These are phyloP conservation scores for Mycena capillaripes DNA, from an alignment of 768 basidiomycete genomes.

Conservation along the genomic window DNA sequence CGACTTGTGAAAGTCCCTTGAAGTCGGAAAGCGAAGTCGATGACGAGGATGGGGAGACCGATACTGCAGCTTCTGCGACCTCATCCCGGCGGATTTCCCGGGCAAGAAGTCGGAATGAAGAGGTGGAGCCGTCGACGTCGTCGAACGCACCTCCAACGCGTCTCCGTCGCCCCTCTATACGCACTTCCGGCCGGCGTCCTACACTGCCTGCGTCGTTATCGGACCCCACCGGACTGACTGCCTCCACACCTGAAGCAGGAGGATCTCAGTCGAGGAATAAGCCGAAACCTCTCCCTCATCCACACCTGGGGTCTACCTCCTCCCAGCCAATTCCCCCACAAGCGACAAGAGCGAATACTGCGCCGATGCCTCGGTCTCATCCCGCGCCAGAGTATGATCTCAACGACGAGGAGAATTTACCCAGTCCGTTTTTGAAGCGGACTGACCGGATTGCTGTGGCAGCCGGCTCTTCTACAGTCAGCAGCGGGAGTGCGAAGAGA, in stretches of 20 bases:
- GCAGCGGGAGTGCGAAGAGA: slow-evolving; percentile 5
- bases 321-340: slow-evolving; percentile 30
- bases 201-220: slow-evolving; percentile 54
- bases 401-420: slow-evolving; percentile 86
- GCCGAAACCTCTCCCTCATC: slow-evolving; percentile 60
- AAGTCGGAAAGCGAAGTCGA: slow-evolving; percentile 38
- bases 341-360: slow-evolving; percentile 36
- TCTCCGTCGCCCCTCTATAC: slow-evolving; percentile 70
- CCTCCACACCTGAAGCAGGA: slow-evolving; percentile 30
- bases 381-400: slow-evolving; percentile 72
- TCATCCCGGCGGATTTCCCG: slow-evolving; percentile 13
- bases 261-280: slow-evolving; percentile 39
- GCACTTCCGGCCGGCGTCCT: slow-evolving; percentile 53
- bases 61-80: neutral
- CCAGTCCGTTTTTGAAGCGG: slow-evolving; percentile 85
- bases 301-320: slow-evolving; percentile 51
- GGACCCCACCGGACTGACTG: slow-evolving; percentile 50
- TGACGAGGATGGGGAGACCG: slow-evolving; percentile 27
- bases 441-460: slow-evolving; percentile 43
- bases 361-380: slow-evolving; percentile 45
- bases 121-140: slow-evolving; percentile 27
- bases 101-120: slow-evolving; percentile 8
- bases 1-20: slow-evolving; percentile 37
- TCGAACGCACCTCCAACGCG: slow-evolving; percentile 57
- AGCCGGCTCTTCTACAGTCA: slow-evolving; percentile 12